These are phyloP conservation scores for Cicer chorassanicum DNA, from an alignment of 306 rosid genomes.

Conservation along the genomic window DNA sequence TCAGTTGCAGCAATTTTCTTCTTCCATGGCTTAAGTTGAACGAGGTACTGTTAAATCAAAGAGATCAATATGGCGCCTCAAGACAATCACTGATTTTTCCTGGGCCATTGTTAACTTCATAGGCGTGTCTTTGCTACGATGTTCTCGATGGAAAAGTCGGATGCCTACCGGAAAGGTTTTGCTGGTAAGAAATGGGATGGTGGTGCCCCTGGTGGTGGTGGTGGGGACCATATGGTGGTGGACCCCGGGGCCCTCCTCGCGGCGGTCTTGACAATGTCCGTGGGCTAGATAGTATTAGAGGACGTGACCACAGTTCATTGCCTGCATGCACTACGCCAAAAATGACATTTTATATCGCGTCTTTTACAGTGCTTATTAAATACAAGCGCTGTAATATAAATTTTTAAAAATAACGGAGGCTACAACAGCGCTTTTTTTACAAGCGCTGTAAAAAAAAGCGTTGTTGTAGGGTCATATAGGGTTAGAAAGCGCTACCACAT, in stretches of 20 bases:
- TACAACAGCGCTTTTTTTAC: no score
- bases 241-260: slow-evolving; percentile 87
- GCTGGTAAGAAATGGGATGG: slow-evolving; percentile 89
- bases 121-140: slow-evolving; percentile 81
- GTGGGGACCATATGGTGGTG: slow-evolving; percentile 84
- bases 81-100: slow-evolving; percentile 80
- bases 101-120: slow-evolving; percentile 81
- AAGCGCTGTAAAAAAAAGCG: no score
- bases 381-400: no score
- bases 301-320: slow-evolving; percentile 85
- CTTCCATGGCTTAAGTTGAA: no score
- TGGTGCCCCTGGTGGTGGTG: slow-evolving; percentile 74
- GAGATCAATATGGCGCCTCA: slow-evolving; percentile 81
- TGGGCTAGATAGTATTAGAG: slow-evolving; percentile 69
- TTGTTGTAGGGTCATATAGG: no score
- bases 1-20: no score
- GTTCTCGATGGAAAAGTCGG: slow-evolving; percentile 97
- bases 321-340: no score
- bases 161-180: slow-evolving; percentile 81
- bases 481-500: no score
- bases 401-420: no score
- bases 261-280: slow-evolving; percentile 93
- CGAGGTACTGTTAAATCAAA: slow-evolving; percentile 88
- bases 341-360: no score
- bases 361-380: no score